Evolutionary conservation across 768 basidiomycete genomes (phyloP).

Genomic region (Mrakia blollopis): DNA sequence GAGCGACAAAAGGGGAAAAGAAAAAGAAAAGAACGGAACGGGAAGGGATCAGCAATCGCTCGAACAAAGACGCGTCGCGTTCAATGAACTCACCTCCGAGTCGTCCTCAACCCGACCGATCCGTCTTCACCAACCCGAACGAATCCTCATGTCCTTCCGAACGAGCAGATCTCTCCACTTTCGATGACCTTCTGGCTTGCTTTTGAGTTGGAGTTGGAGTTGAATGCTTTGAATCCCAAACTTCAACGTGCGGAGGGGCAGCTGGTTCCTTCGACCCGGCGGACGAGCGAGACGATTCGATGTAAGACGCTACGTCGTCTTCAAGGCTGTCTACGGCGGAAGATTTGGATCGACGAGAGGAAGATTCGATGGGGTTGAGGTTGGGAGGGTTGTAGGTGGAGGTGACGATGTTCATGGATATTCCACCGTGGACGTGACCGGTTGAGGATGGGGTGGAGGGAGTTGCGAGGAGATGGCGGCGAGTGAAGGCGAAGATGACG

Average conservation of each 20-base stretch:
- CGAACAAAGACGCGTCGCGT: too few species aligned
- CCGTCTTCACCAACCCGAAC: background rate
- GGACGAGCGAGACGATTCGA: background rate
- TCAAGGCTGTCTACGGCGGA: background rate
- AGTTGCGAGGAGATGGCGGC: background rate
- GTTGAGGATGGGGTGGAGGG: background rate
- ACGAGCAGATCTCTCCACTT: background rate
- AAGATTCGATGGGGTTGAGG: background rate
- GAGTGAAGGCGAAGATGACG: background rate
- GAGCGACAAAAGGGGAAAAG: too few species aligned
- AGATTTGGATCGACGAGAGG: background rate
- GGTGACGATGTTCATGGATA: background rate
- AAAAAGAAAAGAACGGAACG: too few species aligned
- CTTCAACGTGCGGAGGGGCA: too few species aligned
- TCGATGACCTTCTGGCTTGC: background rate
- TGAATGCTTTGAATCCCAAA: background rate
- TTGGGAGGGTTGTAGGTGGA: background rate
- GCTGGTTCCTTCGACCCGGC: background rate
- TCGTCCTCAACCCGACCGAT: too few species aligned
- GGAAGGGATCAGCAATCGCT: too few species aligned
- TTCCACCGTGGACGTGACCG: background rate
- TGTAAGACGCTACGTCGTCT: background rate
- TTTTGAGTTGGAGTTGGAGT: background rate
- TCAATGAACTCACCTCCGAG: too few species aligned
- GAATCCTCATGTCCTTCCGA: background rate